Percentiles rank a stretch among this genome's conserved stretches.
These are phyloP conservation scores for Claviceps sp. DNA, from an alignment of 2,329 filamentous ascomycete genomes.

Conservation along the genomic window DNA sequence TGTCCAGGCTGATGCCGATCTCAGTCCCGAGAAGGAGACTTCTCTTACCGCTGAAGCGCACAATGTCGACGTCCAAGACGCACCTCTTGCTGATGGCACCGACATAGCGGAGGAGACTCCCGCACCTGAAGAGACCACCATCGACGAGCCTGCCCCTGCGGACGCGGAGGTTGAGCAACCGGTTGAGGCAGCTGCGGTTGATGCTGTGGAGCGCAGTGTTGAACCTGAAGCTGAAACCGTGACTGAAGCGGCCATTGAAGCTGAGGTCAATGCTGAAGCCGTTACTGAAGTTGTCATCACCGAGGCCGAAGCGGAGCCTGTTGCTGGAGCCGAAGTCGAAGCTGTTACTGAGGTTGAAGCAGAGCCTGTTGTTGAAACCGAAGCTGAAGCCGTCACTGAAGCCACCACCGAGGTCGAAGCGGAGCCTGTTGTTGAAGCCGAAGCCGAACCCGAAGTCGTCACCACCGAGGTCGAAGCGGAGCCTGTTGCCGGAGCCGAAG, in stretches of 20 bases:
- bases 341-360: not conserved
- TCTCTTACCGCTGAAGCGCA: not conserved
- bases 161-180: not conserved
- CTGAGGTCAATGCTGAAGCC: not conserved
- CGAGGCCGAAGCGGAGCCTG: not conserved
- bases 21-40: not conserved
- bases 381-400: not conserved
- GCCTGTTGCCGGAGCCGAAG: not conserved
- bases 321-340: not conserved
- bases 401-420: not conserved
- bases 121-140: not conserved
- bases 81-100: not conserved
- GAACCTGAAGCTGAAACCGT: too few species aligned
- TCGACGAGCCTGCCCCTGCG: not conserved
- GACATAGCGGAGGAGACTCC: not conserved
- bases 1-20: not conserved
- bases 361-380: not conserved
- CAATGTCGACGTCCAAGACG: not conserved
- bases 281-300: slow-evolving; percentile 1
- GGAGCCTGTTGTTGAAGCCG: not conserved
- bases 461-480: not conserved
- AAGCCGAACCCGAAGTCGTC: not conserved
- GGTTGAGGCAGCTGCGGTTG: not conserved
- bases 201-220: not conserved
- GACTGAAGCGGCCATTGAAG: not conserved